A percentile compares a stretch with the other conserved stretches of the same genome.
Evolutionary conservation across 2,329 filamentous ascomycete species (phyloP).

Genomic region (Beauveria rudraprayagi): DNA sequence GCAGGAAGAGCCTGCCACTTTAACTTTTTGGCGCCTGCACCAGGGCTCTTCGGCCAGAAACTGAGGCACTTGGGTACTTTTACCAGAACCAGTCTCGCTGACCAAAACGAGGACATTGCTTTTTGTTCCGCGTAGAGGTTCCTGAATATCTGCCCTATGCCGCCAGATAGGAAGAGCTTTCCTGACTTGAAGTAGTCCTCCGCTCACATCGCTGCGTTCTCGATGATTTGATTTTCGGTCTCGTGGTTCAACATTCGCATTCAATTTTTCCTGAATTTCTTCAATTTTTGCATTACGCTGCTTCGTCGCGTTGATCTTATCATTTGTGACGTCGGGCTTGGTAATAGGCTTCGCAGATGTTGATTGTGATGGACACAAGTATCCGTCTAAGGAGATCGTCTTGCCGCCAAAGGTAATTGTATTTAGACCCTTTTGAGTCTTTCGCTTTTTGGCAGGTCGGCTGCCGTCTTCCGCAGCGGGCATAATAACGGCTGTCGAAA

Average conservation of each 20-base stretch:
- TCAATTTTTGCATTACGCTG: neutral
- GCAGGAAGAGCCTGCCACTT: constrained; percentile 28
- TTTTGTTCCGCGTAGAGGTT: constrained; percentile 42
- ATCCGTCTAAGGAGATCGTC: constrained; percentile 41
- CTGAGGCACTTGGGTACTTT: constrained; percentile 93
- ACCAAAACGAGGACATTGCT: constrained; percentile 76
- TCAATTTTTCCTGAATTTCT: neutral
- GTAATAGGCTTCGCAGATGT: constrained; percentile 18
- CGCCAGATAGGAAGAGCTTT: constrained; percentile 74
- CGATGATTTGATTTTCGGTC: constrained; percentile 12
- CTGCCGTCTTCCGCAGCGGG: constrained; percentile 17
- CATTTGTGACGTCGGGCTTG: constrained; percentile 4
- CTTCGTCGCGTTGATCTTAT: neutral
- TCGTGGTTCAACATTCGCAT: neutral
- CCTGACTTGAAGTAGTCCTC: constrained; percentile 38
- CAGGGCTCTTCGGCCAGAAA: constrained; percentile 73
- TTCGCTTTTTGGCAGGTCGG: constrained; percentile 30
- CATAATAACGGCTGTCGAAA: constrained; percentile 15
- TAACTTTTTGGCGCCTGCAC: constrained; percentile 57
- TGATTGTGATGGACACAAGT: constrained; percentile 33
- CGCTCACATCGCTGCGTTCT: constrained; percentile 20
- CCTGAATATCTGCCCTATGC: constrained; percentile 61
- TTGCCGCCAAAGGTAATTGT: constrained; percentile 40
- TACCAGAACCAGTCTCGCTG: constrained; percentile 92
- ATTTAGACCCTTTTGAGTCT: constrained; percentile 24